Conservation (phyloP, 139 green algal species). For the Tetraselmis striata region DNA sequence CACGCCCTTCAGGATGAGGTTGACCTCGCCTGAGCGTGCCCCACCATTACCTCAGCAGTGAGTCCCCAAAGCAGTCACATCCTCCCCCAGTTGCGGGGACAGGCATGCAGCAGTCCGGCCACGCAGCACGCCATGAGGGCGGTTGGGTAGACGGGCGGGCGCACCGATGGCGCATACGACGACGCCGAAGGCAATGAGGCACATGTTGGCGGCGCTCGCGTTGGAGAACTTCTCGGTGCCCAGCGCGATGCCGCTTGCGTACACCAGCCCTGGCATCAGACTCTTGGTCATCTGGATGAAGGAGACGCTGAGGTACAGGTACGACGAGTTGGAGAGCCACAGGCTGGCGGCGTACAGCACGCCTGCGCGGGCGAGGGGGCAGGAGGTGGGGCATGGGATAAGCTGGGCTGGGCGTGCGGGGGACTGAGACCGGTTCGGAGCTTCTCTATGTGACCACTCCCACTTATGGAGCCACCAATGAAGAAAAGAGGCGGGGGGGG, state of each 20-base stretch:
- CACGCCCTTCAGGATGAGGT: conserved; percentile 82
- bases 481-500: not conserved
- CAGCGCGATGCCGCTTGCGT: conserved; percentile 56
- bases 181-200: conserved; percentile 81
- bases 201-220: conserved; percentile 70
- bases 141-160: not conserved
- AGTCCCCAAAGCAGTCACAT: too few species aligned
- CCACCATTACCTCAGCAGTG: too few species aligned
- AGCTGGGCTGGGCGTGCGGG: too few species aligned
- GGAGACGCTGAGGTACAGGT: conserved; percentile 93
- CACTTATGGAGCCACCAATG: too few species aligned
- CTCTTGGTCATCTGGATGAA: conserved; percentile 99
- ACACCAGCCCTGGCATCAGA: conserved; percentile 78
- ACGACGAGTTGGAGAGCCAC: conserved; percentile 93
- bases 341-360: conserved; percentile 81
- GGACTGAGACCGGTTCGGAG: too few species aligned
- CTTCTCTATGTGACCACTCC: too few species aligned
- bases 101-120: too few species aligned
- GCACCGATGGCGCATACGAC: conserved; percentile 71
- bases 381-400: conserved; percentile 32
- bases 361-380: conserved; percentile 74
- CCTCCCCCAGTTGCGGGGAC: too few species aligned
- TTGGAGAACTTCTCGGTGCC: conserved; percentile 68
- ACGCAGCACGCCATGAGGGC: too few species aligned
- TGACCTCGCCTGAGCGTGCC: conserved; percentile 46